Base-by-base conservation (phyloP, 129 eudicot genomes). In the Flaveria trinervia region DNA sequence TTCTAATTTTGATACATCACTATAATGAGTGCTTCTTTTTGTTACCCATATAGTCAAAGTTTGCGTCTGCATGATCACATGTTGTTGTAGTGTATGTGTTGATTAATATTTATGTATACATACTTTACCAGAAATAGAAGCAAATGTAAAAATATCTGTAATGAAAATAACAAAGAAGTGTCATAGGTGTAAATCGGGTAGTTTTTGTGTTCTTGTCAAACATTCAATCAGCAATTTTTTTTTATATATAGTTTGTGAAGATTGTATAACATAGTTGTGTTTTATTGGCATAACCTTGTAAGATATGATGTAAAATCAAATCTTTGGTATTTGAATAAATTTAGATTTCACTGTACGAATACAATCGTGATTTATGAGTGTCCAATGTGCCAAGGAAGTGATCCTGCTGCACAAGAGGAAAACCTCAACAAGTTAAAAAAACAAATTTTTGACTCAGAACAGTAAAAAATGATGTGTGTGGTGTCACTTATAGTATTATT, bases 311-410 rank as follows among this genome's bases (percentile, higher is more conserved):
- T 45, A 15, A 26, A 57, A 33, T 15, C 43, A 45, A 54, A 22
- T 17, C 73, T 77, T 54, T 50, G 8, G 39, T 60, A 20, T 70
- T 64, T 70, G 62, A 71, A 70, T 77, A 33, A 65, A 43, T 85
- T 45, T 28, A 28, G 97, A 90, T 49, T 61, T 46, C 67, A 83
- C 71, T 87, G 77, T 80, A 87, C 76, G 85, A 80, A 83, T 71
- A 82, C 90, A 57, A 55, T 93, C 49, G 79, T 80, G 76, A 52
- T 26, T 26, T 26, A 26, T 26, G 69, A 66, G 80, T 91, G 96
- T 77, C 98, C 98, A 1, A 88, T 90, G 80, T 93, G 98, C 75
- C 79, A 56, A 68, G 84, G 65, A 81, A 86, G 25, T 90, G 96
- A 68, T 46, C 80, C 52, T 93, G 98, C 76, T 79, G 76, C 49